Conservation (phyloP, 441 rosid genomes). For the Breynia disticha region DNA sequence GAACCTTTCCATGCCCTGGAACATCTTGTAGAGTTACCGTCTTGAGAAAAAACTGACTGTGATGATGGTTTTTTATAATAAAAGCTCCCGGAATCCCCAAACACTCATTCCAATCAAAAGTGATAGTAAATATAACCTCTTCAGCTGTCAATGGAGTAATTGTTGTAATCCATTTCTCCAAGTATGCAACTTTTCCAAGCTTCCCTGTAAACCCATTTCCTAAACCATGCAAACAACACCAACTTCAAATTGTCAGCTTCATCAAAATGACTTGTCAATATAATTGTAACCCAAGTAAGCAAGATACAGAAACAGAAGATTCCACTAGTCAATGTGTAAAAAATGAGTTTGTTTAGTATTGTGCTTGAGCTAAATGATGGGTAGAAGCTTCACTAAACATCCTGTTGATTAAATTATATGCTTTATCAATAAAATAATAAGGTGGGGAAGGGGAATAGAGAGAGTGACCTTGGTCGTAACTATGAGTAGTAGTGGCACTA, state of each 20-base stretch:
- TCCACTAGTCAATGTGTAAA: too few relatives aligned
- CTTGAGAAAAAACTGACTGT: slow-evolving; percentile 59
- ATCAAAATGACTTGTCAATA: not conserved
- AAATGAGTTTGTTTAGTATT: too few relatives aligned
- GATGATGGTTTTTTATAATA: slow-evolving; percentile 51
- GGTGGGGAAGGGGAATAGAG: not conserved
- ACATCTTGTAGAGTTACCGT: slow-evolving; percentile 47
- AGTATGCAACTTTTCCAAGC: slow-evolving; percentile 51
- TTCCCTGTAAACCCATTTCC: slow-evolving; percentile 39
- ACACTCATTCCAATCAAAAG: slow-evolving; percentile 61
- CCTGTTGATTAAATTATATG: too few relatives aligned
- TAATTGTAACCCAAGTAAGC: not conserved
- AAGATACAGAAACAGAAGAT: not conserved
- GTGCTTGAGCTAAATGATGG: too few relatives aligned
- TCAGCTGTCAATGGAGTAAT: slow-evolving; percentile 42
- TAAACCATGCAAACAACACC: slow-evolving; percentile 16
- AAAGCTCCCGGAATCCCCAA: slow-evolving; percentile 67
- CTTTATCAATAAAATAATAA: too few relatives aligned
- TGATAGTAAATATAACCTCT: slow-evolving; percentile 36
- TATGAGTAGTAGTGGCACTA: slow-evolving; percentile 20
- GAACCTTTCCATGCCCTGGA: slow-evolving; percentile 42
- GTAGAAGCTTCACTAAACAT: too few relatives aligned
- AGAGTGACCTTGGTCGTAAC: slow-evolving; percentile 34
- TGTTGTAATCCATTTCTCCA: slow-evolving; percentile 60
- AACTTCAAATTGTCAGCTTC: slow-evolving; percentile 3